Conservation (phyloP, 208 protist genomes). For the Trypanosoma grayi region DNA sequence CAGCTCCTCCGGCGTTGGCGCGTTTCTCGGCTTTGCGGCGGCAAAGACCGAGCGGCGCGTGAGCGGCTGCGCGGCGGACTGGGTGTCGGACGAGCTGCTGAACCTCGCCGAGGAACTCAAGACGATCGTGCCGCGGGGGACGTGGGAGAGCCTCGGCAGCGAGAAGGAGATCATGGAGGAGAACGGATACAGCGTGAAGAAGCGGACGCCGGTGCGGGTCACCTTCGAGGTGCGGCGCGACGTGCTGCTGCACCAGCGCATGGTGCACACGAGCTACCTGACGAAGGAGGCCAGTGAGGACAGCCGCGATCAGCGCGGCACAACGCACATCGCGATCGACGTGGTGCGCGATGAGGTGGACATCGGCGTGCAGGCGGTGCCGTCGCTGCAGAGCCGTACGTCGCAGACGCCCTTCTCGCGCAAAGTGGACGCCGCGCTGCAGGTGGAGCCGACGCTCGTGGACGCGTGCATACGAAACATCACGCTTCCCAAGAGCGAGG, state of each 20-base stretch:
- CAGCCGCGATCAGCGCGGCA: slow-evolving; percentile 73
- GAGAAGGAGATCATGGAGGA: slow-evolving; percentile 77
- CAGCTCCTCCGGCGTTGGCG: too few species aligned
- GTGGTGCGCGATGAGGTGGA: slow-evolving; percentile 70
- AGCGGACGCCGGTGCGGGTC: slow-evolving; percentile 59
- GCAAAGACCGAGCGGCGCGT: neutral
- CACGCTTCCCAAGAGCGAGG: slow-evolving; percentile 46
- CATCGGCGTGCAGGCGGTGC: slow-evolving; percentile 76
- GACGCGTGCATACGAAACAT: slow-evolving; percentile 77
- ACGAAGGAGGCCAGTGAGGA: slow-evolving; percentile 89
- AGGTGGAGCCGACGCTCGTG: slow-evolving; percentile 77
- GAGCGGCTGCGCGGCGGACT: slow-evolving; percentile 17
- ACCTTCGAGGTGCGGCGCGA: slow-evolving; percentile 67
- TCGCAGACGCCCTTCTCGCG: slow-evolving; percentile 82
- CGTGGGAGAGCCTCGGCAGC: slow-evolving; percentile 75
- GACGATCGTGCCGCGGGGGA: slow-evolving; percentile 65
- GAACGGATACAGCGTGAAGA: slow-evolving; percentile 38
- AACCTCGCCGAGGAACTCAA: slow-evolving; percentile 47
- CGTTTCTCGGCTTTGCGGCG: neutral
- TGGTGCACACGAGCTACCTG: slow-evolving; percentile 47
- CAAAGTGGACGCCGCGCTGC: slow-evolving; percentile 71
- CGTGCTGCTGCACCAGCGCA: slow-evolving; percentile 57
- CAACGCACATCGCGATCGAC: slow-evolving; percentile 62
- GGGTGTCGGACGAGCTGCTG: slow-evolving; percentile 62
- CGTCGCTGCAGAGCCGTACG: slow-evolving; percentile 7